Evolutionary conservation across 225 moss, liverwort and hornwort genomes (phyloP).

Genomic region (Pleurozium schreberi): DNA sequence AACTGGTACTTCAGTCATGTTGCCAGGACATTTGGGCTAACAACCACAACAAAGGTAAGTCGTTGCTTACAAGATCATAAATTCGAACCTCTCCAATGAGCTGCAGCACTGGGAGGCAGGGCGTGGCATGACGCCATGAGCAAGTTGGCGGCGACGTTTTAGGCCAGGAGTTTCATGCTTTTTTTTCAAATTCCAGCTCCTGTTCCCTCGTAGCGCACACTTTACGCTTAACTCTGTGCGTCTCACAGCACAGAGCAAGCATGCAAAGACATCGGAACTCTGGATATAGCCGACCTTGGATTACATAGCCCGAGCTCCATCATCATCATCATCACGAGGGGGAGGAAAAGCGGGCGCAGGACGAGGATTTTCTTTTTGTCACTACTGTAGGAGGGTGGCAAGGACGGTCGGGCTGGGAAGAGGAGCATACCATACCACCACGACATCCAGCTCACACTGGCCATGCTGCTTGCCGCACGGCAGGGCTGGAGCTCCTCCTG

Average conservation of each 20-base stretch:
- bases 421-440: background rate
- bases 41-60: no score
- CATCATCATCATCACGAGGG: background rate
- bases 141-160: no score
- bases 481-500: no score
- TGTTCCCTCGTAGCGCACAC: background rate
- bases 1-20: no score
- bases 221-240: background rate
- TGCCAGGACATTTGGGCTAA: no score
- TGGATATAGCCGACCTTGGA: conserved; percentile 24
- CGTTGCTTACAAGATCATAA: no score
- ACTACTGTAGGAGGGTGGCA: background rate
- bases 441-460: background rate
- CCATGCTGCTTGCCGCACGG: background rate
- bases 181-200: background rate
- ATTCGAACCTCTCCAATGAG: no score
- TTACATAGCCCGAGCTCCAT: background rate
- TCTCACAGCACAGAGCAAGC: conserved; percentile 52
- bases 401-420: background rate
- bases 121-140: no score
- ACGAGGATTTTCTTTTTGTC: background rate
- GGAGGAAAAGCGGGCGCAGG: background rate
- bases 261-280: conserved; percentile 33
- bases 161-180: background rate
- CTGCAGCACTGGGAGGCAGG: no score